phyloP scores from a whole-genome alignment of 73 alveolate genomes.

The Breviolum minutum region DNA sequence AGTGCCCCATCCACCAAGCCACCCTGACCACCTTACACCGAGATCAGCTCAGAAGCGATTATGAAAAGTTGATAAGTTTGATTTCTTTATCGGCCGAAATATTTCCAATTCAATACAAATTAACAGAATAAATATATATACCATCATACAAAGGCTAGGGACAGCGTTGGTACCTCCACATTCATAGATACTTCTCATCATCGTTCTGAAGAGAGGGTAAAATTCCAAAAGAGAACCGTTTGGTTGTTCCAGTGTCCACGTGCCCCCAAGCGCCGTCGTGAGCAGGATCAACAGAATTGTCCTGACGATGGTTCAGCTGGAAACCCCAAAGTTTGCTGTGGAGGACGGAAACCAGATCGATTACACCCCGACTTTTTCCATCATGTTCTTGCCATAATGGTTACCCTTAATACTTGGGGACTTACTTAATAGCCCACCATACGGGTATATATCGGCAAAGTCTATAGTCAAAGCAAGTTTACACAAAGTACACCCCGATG shows the following conservation, averaged over 20 bases:
- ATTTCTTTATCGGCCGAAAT: neutral
- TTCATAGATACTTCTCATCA: neutral
- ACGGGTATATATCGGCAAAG: neutral
- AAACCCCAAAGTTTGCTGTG: neutral
- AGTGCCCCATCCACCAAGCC: slow-evolving; percentile 50
- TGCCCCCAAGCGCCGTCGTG: neutral
- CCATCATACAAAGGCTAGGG: neutral
- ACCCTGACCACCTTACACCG: neutral
- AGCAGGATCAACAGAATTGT: neutral
- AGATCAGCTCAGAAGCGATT: neutral
- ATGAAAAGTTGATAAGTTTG: neutral
- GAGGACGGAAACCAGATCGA: neutral
- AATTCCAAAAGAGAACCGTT: neutral
- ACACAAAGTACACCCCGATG: neutral
- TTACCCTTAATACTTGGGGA: neutral
- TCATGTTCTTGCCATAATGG: neutral
- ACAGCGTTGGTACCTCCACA: neutral
- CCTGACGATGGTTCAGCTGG: neutral
- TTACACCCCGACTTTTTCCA: neutral
- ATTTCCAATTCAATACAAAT: neutral
- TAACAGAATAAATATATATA: no score
- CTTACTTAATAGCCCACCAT: neutral
- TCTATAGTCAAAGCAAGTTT: neutral
- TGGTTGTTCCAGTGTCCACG: slow-evolving; percentile 38
- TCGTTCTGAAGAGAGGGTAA: neutral